These are phyloP conservation scores for Cucurbita pepo DNA, from an alignment of 306 rosid species.

Conservation along the genomic window DNA sequence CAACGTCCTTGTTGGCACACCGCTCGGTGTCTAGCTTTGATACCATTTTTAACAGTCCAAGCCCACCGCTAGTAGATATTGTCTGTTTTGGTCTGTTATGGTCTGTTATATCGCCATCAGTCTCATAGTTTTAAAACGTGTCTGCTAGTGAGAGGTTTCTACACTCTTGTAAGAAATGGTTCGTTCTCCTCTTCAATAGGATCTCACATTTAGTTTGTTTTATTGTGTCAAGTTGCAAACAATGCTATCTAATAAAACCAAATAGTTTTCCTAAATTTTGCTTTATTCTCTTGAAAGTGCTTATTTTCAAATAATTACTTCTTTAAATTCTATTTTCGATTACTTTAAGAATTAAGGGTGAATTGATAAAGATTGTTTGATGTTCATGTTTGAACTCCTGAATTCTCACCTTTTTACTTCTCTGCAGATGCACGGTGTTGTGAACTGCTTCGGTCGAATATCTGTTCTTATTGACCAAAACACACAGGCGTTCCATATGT, in stretches of 20 bases:
- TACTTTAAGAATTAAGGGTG: background rate
- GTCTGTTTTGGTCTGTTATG: too few species aligned
- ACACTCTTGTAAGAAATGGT: too few species aligned
- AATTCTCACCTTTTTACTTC: background rate
- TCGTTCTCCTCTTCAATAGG: too few species aligned
- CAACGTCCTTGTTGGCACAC: too few species aligned
- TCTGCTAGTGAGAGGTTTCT: too few species aligned
- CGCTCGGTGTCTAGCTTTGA: too few species aligned
- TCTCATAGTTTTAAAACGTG: too few species aligned
- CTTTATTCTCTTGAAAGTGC: background rate
- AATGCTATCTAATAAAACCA: background rate
- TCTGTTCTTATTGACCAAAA: conserved; percentile 91
- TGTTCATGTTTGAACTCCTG: background rate
- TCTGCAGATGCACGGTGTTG: conserved; percentile 81
- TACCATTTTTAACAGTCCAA: too few species aligned
- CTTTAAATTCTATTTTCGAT: background rate
- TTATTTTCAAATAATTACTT: background rate
- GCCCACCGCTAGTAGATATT: too few species aligned
- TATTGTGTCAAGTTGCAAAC: background rate
- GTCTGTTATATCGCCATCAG: too few species aligned
- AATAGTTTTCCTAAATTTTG: background rate
- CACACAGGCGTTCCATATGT: conserved; percentile 92
- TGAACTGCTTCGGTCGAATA: conserved; percentile 83
- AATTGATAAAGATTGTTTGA: background rate
- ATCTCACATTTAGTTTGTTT: too few species aligned